Evolutionary conservation across 305 asterid genomes (phyloP).

Genomic region (Andrographis paniculata): DNA sequence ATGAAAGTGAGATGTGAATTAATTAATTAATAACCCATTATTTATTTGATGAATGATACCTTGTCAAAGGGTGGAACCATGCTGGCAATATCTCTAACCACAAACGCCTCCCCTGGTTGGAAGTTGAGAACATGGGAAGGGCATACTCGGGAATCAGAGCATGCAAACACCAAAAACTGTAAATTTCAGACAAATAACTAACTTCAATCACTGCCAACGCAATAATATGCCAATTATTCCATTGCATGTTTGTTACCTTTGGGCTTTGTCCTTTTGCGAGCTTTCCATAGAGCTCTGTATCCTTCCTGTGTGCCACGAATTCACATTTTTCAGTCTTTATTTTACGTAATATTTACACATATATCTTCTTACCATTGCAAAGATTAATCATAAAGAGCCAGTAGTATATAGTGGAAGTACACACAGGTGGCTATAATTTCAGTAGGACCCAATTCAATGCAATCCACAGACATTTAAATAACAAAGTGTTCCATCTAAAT

Average conservation of each 20-base stretch:
- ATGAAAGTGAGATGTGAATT: too few relatives aligned
- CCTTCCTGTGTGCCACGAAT: conserved; percentile 37
- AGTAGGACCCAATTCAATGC: background rate
- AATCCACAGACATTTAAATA: background rate
- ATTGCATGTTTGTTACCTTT: conserved; percentile 33
- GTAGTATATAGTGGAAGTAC: too few relatives aligned
- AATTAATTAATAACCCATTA: too few relatives aligned
- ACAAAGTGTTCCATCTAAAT: background rate
- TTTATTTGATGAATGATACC: conserved; percentile 27
- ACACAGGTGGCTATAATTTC: background rate
- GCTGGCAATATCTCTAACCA: conserved; percentile 86
- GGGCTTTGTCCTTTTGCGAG: conserved; percentile 85
- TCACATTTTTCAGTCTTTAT: background rate
- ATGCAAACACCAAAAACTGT: conserved; percentile 88
- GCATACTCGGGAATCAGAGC: conserved; percentile 93
- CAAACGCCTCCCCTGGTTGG: conserved; percentile 95
- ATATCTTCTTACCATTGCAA: too few relatives aligned
- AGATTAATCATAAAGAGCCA: too few relatives aligned
- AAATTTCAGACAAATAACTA: conserved; percentile 1
- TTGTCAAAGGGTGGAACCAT: conserved; percentile 89
- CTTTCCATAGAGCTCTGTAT: conserved; percentile 52
- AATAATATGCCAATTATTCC: background rate
- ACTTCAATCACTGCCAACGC: background rate
- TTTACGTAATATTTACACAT: too few relatives aligned
- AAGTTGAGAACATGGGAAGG: conserved; percentile 85